These are phyloP conservation scores for Vaccinium darrowii DNA, from an alignment of 148 eudicot species.

Conservation along the genomic window DNA sequence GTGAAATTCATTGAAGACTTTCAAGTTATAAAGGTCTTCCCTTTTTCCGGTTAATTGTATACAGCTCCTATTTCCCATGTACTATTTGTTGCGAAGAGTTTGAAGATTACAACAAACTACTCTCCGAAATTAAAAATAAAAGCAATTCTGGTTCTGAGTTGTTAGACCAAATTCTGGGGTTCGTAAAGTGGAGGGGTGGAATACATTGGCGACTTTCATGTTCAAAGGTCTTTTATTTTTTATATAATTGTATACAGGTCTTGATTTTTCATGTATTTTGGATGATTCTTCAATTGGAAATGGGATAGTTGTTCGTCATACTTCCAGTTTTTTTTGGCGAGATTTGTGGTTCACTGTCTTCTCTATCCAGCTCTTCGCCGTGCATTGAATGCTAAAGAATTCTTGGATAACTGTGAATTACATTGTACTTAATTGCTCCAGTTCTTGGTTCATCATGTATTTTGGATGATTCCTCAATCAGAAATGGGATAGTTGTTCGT, in stretches of 20 bases:
- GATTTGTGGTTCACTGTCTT: neutral
- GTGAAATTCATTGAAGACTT: neutral
- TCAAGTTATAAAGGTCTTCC: neutral
- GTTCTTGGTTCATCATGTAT: neutral
- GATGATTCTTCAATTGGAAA: conserved; percentile 4
- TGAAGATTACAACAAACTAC: conserved; percentile 42
- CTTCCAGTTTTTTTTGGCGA: neutral
- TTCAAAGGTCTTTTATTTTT: neutral
- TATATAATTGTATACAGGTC: neutral
- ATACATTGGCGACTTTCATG: neutral
- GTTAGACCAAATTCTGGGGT: neutral
- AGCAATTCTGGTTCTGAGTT: neutral
- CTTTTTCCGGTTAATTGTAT: no score
- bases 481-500: neutral
- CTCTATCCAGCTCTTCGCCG: no score
- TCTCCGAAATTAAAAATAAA: conserved; percentile 1
- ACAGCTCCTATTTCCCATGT: neutral
- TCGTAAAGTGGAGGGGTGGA: neutral
- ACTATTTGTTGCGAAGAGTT: conserved; percentile 52
- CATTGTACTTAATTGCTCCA: no score
- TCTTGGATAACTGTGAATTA: no score
- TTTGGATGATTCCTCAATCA: neutral
- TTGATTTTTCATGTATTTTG: neutral
- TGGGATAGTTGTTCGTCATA: neutral
- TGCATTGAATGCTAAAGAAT: no score